Evolutionary conservation across 164 flowering plant genomes (phyloP), one percentile per base, ranked within the genome.

Genomic region (Aristolochia californica): DNA sequence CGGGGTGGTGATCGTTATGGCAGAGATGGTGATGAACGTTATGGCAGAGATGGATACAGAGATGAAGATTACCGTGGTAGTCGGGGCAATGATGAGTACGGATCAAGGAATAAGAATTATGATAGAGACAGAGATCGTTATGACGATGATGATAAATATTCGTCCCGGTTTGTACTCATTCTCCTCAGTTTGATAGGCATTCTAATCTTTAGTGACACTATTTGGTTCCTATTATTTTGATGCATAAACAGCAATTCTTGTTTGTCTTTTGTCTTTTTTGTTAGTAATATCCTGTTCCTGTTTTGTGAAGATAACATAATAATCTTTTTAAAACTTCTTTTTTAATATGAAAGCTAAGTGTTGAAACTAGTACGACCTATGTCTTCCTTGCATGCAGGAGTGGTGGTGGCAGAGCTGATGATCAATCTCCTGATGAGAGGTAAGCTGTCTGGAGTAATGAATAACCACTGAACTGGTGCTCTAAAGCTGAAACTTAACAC

Each of bases 341-440:
- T 2, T 48, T 48, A 8, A 48, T 18, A 18, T 48, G 40, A 34
- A 34, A 34, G 30, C 40, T 34, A 34, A 34, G 10, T 34, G 40
- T 34, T 34, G 40, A 34, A 34, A 12, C 40, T 5, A 34, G 40
- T 34, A 34, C 10, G 40, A 2, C 40, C 10, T 34, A 34, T 34
- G 10, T 34, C 7, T 0, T 8, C 54, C 56, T 52, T 51, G 34
- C 20, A 57, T 76, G 72, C 79, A 84, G 95, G 58, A 86, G 84
- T 63, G 80, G 83, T n/a, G 56, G 56, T 67, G 83, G 73, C 5
- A 77, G 70, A 70, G 81, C 75, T 57, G 97, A 85, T 50, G 95
- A 86, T 24, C 71, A 75, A n/a, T 78, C 87, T 67, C 87, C 75
- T 50, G 86, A 83, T 70, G 97, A 78, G 75, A 83, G 91, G 96